A percentile compares a stretch with the other conserved stretches of the same genome.
phyloP scores from a whole-genome alignment of 306 rosid genomes.

The Corylus americana region DNA sequence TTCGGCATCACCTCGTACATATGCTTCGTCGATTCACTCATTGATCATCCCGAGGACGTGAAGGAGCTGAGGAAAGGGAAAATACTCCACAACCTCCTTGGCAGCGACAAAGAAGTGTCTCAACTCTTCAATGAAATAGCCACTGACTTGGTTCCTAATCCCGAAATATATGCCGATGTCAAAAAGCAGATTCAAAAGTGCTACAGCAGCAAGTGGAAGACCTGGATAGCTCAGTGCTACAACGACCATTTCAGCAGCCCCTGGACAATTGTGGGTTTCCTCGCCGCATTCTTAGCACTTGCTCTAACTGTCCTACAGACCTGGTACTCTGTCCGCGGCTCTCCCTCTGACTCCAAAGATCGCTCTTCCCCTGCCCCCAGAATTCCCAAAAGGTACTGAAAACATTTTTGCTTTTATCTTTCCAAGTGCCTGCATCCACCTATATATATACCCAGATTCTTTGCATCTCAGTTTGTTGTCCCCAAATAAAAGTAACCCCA shows the following conservation, averaged over 20 bases:
- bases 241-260: conserved; percentile 27
- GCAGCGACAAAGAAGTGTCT: conserved; percentile 32
- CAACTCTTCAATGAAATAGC: conserved; percentile 23
- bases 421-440: no score
- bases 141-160: conserved; percentile 24
- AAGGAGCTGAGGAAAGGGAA: conserved; percentile 15
- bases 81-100: conserved; percentile 16
- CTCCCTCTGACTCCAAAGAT: no score
- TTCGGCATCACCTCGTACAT: conserved; percentile 14
- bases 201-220: conserved; percentile 10
- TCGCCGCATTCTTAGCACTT: neutral
- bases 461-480: no score
- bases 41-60: conserved; percentile 22
- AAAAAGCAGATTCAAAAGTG: neutral
- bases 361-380: no score
- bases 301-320: conserved; percentile 11
- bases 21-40: conserved; percentile 27
- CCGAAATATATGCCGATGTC: neutral
- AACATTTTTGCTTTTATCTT: no score
- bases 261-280: conserved; percentile 24
- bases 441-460: no score
- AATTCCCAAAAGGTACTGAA: no score
- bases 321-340: neutral
- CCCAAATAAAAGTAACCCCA: no score
- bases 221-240: conserved; percentile 25